Conservation (phyloP, 2,329 filamentous ascomycete species). For the Neofusicoccum laricinum region DNA sequence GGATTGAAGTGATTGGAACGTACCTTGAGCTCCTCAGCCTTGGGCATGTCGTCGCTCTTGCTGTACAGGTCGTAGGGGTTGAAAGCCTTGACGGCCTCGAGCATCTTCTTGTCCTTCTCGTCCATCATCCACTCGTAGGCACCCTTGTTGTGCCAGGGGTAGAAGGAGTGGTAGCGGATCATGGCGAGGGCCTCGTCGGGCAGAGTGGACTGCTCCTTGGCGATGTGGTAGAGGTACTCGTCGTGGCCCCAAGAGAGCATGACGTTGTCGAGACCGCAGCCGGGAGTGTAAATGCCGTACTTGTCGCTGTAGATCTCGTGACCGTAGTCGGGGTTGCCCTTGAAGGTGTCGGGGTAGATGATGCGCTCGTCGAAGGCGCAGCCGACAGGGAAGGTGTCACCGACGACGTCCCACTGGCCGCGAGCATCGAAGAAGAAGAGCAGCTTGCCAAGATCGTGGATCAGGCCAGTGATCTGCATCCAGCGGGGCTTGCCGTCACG, state of each 20-base stretch:
- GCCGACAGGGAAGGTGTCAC: slow-evolving; percentile 78
- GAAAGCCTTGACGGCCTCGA: slow-evolving; percentile 78
- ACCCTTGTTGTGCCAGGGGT: slow-evolving; percentile 82
- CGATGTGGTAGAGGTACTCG: slow-evolving; percentile 82
- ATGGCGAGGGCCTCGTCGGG: slow-evolving; percentile 83
- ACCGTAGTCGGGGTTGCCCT: slow-evolving; percentile 68
- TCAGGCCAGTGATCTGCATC: slow-evolving; percentile 76
- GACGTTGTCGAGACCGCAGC: slow-evolving; percentile 80
- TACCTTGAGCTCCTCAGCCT: slow-evolving; percentile 72
- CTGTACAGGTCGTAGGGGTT: slow-evolving; percentile 92
- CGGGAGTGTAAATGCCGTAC: slow-evolving; percentile 74
- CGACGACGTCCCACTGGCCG: slow-evolving; percentile 92
- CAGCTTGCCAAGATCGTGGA: slow-evolving; percentile 78
- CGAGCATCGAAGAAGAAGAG: slow-evolving; percentile 78
- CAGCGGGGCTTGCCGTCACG: slow-evolving; percentile 78
- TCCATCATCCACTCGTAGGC: slow-evolving; percentile 83
- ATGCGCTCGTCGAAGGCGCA: slow-evolving; percentile 72
- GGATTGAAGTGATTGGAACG: slow-evolving; percentile 19
- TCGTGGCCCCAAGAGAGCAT: slow-evolving; percentile 92
- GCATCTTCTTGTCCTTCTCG: slow-evolving; percentile 74
- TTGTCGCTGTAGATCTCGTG: slow-evolving; percentile 72
- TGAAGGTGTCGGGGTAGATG: slow-evolving; percentile 78
- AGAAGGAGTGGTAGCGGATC: slow-evolving; percentile 92
- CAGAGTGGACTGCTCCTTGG: slow-evolving; percentile 76
- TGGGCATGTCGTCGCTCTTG: slow-evolving; percentile 81